Evolutionary conservation across 2,329 filamentous ascomycete genomes (phyloP).

Genomic region (Colletotrichum gigasporum): DNA sequence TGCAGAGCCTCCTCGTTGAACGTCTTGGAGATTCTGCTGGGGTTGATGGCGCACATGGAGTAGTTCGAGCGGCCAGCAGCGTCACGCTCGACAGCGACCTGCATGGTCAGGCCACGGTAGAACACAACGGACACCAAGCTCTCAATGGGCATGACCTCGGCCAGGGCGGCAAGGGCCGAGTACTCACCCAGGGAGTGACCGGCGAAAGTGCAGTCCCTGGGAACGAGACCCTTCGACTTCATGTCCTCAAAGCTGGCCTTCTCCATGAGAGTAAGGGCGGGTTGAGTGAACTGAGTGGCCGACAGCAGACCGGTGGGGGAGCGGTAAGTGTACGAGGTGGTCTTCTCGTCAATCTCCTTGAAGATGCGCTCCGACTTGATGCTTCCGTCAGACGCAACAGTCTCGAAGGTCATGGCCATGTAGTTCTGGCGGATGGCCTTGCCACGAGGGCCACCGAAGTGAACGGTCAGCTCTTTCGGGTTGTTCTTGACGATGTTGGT

Average conservation of each 20-base stretch:
- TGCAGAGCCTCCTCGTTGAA: conserved; percentile 98
- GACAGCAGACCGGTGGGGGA: conserved; percentile 95
- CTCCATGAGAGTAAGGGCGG: conserved; percentile 97
- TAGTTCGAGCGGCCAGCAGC: conserved; percentile 94
- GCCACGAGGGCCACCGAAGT: conserved; percentile 95
- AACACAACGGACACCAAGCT: conserved; percentile 98
- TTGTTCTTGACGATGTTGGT: conserved; percentile 99
- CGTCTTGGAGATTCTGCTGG: conserved; percentile 96
- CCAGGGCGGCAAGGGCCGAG: conserved; percentile 92
- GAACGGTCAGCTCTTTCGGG: conserved; percentile 96
- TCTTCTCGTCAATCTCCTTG: conserved; percentile 94
- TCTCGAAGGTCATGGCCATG: conserved; percentile 99
- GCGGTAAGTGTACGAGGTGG: conserved; percentile 95
- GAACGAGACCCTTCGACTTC: conserved; percentile 95
- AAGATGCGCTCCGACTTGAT: conserved; percentile 99
- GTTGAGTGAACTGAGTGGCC: conserved; percentile 98
- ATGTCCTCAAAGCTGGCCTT: conserved; percentile 99
- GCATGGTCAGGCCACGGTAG: conserved; percentile 99
- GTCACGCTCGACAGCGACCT: conserved; percentile 97
- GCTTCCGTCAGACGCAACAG: conserved; percentile 88
- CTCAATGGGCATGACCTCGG: conserved; percentile 99
- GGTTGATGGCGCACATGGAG: conserved; percentile 99
- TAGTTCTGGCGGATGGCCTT: conserved; percentile 99
- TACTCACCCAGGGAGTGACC: conserved; percentile 99
- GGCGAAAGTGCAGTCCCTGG: conserved; percentile 95